These are phyloP conservation scores for Lasiodiplodia gonubiensis DNA, from an alignment of 2,329 filamentous ascomycete genomes.

Conservation along the genomic window DNA sequence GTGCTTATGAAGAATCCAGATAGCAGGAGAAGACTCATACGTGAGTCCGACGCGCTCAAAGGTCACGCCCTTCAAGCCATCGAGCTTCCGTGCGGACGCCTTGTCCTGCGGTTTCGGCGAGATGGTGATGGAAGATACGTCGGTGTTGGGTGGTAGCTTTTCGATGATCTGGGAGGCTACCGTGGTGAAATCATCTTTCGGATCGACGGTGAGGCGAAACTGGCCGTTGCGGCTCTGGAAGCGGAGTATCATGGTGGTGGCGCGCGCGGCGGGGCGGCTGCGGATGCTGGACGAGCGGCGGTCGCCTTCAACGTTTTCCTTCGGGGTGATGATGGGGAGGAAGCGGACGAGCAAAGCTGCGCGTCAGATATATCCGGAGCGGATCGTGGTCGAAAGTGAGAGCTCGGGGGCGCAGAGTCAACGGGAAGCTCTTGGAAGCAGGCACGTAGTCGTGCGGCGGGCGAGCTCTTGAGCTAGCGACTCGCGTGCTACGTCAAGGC, in stretches of 20 bases:
- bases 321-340: not conserved
- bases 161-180: slow-evolving; percentile 62
- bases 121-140: slow-evolving; percentile 62
- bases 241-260: slow-evolving; percentile 72
- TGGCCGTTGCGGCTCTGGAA: slow-evolving; percentile 93
- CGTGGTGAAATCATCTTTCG: slow-evolving; percentile 71
- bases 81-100: slow-evolving; percentile 62
- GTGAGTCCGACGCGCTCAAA: slow-evolving; percentile 64
- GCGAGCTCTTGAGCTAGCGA: slow-evolving; percentile 3
- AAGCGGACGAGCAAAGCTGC: not conserved
- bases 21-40: slow-evolving; percentile 45
- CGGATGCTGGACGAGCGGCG: slow-evolving; percentile 6
- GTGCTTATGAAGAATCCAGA: not conserved
- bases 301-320: not conserved
- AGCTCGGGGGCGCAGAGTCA: not conserved
- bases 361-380: not conserved
- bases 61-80: slow-evolving; percentile 59
- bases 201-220: slow-evolving; percentile 80
- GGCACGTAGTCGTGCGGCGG: not conserved
- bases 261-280: slow-evolving; percentile 18
- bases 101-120: slow-evolving; percentile 54
- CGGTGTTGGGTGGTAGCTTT: slow-evolving; percentile 62
- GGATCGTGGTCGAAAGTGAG: not conserved
- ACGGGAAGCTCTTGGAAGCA: not conserved
- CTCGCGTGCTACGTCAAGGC: slow-evolving; percentile 28